Base-by-base conservation (phyloP, 306 rosid genomes). In the Albizia julibrissin region DNA sequence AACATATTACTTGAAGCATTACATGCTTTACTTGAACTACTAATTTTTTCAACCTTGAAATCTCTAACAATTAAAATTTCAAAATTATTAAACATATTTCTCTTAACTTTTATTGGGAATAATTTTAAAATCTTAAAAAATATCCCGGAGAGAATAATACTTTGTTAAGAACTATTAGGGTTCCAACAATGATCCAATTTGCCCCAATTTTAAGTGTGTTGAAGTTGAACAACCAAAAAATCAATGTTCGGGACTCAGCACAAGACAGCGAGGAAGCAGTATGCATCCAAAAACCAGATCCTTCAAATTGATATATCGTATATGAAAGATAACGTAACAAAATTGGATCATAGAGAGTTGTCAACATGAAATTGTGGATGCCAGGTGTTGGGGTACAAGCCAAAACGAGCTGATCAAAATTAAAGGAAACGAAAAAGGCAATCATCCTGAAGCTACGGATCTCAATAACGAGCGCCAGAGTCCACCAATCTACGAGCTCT, bases 401-500 rank as follows among this genome's bases (percentile, higher is more conserved):
- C 44, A 65, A 11, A 29, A 31, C n/a, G 50, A 56, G 49, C 26
- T 9, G 62, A 44, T 44, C 19, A n/a, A 64, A 64, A 78, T 24
- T 24, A 13, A 47, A 47, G 16, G 65, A 72, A 42, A 72, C 26
- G 8, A 58, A 80, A 12, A 33, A 59, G 18, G 46, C 42, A 31
- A 72, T 21, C 72, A 31, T 64, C 62, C 77, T 39, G 58, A 52
- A 69, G 83, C 77, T 19, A 11, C 47, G 5, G 7, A 42, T 50
- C 75, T 87, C 79, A 87, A 42, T 86, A 86, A 43, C 87, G 39
- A 86, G 39, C 84, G 47, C 89, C 88, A 31, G 83, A 46, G 42
- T 83, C 81, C 85, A 86, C 12, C 79, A 10, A 82, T 80, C 47
- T 80, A 87, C 33, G 86, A 52, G 81, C 78, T 83, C 81, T 80